Base-by-base conservation (phyloP, 208 protist species). In the Leishmania turanica region DNA sequence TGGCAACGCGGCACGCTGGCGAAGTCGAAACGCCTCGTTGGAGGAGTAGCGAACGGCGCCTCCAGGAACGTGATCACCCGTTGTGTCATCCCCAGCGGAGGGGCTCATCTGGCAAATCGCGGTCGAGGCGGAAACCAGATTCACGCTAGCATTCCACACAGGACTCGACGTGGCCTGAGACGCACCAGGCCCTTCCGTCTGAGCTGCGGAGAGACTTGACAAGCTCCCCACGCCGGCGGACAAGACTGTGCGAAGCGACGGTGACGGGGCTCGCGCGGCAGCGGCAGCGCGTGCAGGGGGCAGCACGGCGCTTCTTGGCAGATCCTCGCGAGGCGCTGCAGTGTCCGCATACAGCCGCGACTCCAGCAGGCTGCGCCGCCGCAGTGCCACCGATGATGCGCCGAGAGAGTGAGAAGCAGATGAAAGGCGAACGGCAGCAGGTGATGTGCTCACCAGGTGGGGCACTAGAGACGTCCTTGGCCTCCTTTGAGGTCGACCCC, bases 11-110 rank as follows among this genome's bases (percentile, higher is more conserved):
- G 77, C 62, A 6, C 60, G 81, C 42, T 78, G 81, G 9, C 76
- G 60, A 42, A 65, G 62, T 9, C 58, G 71, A 53, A 81, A 75
- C 3, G 76, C 70, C 37, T 65, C 68, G 72, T 81, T 81, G 9
- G 81, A 45, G 31, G 56, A 31, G 37, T 71, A 85, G 62, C 62
- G 21, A 34, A 54, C n/a, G 13, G 34, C 9, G 66, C 13, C 54
- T 15, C 60, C 54, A 11, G 19, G 11, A 31, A 49, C 65, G 6
- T 27, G 62, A 34, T 17, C 54, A 17, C 13, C 19, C 45, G 53
- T 31, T 47, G 68, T 24, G 40, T 72, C 60, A 34, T 34, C 42
- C 6, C 4, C 27, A 9, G 56, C 27, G 56, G n/a, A 19, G 19
- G 69, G 42, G 21, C 56, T 66, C 21, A 51, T 62, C 56, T 53